These are phyloP conservation scores for Leccinum longicurvipes DNA, from an alignment of 768 basidiomycete genomes.

Conservation along the genomic window DNA sequence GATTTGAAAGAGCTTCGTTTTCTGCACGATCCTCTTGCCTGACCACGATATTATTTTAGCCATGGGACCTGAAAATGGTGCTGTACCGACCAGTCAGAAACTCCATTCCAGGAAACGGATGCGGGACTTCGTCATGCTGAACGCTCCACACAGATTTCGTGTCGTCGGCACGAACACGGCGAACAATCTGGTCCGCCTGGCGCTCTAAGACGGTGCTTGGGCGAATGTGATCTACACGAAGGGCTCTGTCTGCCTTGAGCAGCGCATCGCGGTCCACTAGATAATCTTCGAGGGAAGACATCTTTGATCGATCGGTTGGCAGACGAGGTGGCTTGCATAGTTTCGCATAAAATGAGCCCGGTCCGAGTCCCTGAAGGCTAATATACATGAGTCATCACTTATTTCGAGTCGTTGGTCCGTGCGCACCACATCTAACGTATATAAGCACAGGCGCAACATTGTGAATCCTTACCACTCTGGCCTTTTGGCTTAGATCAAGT, in stretches of 20 bases:
- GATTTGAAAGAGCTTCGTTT: constrained; percentile 60
- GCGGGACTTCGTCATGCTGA: constrained; percentile 50
- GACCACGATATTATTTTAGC: background rate
- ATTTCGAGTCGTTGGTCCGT: no score
- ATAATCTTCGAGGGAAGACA: constrained; percentile 19
- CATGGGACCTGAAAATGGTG: background rate
- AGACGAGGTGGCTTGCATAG: constrained; percentile 8
- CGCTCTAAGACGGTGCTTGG: constrained; percentile 37
- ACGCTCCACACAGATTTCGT: constrained; percentile 54
- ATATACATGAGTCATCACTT: no score
- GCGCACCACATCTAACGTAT: no score
- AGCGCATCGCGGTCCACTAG: constrained; percentile 27
- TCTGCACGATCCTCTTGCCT: constrained; percentile 57
- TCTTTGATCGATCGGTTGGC: background rate
- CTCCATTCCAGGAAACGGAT: constrained; percentile 76
- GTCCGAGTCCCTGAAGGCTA: no score
- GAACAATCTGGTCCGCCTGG: constrained; percentile 55
- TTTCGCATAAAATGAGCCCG: no score
- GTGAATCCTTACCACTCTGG: constrained; percentile 33
- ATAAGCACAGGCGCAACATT: background rate
- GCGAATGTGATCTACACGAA: constrained; percentile 46
- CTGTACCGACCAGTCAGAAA: constrained; percentile 58
- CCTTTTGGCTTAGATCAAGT: constrained; percentile 77
- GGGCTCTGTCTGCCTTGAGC: constrained; percentile 42
- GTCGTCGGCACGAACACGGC: constrained; percentile 54